Conservation (phyloP, 2,329 filamentous ascomycete genomes). For the Alternaria sp. region DNA sequence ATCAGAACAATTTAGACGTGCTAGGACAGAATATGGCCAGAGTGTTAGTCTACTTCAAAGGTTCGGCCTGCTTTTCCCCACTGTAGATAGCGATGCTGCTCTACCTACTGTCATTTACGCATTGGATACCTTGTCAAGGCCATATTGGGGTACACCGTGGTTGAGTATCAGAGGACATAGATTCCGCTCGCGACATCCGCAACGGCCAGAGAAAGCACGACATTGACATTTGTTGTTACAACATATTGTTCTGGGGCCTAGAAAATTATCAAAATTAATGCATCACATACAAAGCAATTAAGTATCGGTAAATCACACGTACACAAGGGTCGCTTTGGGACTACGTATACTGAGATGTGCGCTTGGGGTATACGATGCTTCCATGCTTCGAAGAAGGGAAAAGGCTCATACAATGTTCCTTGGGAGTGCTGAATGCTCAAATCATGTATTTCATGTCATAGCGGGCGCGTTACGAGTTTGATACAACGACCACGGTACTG, state of each 20-base stretch:
- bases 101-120: background rate
- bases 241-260: too few relatives aligned
- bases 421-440: background rate
- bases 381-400: constrained; percentile 6
- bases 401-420: background rate
- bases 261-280: background rate
- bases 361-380: background rate
- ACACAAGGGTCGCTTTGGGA: background rate
- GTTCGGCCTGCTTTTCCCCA: too few relatives aligned
- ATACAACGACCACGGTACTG: background rate
- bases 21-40: background rate
- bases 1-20: background rate
- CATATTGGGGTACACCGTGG: background rate
- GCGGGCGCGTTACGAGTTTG: background rate
- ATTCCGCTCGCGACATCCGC: background rate
- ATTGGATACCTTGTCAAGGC: background rate
- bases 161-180: background rate
- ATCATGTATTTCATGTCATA: background rate
- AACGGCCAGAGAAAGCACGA: background rate
- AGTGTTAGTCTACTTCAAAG: background rate
- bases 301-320: background rate
- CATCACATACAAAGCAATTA: background rate
- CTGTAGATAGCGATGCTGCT: background rate
- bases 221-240: too few relatives aligned
- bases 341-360: background rate